These are phyloP conservation scores for Cnidoscolus chayamansa DNA, from an alignment of 441 rosid genomes.

Conservation along the genomic window DNA sequence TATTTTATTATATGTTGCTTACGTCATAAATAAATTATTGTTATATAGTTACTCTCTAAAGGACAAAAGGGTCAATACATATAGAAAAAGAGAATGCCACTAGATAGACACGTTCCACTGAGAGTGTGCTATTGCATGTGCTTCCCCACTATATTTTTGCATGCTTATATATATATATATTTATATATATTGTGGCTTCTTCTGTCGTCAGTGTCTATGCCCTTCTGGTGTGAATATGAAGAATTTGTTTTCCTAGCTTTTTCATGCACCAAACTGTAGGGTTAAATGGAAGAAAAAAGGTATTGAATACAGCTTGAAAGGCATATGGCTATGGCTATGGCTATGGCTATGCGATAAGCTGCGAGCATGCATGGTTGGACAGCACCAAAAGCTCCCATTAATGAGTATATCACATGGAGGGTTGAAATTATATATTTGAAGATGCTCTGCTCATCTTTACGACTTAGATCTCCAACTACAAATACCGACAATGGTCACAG, in stretches of 20 bases:
- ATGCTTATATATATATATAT: not conserved
- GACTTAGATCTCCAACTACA: too few species aligned
- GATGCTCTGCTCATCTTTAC: too few species aligned
- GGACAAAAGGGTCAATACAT: too few species aligned
- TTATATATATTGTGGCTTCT: too few species aligned
- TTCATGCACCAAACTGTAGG: not conserved
- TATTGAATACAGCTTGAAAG: too few species aligned
- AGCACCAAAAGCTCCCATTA: not conserved
- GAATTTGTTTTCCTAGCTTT: too few species aligned
- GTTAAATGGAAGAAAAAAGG: too few species aligned
- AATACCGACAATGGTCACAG: too few species aligned
- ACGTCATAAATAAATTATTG: conserved; percentile 6
- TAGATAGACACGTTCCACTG: not conserved
- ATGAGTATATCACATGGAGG: not conserved
- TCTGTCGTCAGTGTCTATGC: too few species aligned
- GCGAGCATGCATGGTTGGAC: not conserved
- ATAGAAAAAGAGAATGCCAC: not conserved
- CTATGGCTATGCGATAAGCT: not conserved
- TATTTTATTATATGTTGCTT: not conserved
- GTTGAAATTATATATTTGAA: not conserved
- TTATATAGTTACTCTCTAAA: not conserved
- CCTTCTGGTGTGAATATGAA: too few species aligned
- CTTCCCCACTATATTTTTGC: conserved; percentile 5
- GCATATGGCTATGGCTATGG: not conserved
- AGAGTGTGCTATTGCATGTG: not conserved